phyloP scores from a whole-genome alignment of 108 stramenopile genomes.

The Cyclotella choctawhatcheeana region DNA sequence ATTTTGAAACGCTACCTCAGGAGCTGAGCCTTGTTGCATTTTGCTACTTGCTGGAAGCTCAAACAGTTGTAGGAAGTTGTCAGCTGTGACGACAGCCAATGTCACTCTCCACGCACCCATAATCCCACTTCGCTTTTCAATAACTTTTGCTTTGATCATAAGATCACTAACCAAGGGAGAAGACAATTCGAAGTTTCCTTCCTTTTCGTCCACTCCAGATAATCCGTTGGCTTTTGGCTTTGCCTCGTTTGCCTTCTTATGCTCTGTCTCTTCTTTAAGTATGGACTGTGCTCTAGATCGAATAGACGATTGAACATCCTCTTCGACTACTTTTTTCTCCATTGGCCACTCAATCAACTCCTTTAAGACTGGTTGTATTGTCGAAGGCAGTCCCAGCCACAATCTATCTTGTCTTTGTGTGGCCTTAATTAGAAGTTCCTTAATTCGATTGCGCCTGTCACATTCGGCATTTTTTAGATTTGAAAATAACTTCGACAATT shows the following conservation, averaged over 20 bases:
- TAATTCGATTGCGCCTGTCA: constrained; percentile 58
- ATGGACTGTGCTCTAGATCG: constrained; percentile 58
- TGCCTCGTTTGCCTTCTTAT: constrained; percentile 47
- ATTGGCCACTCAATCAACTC: constrained; percentile 68
- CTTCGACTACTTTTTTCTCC: constrained; percentile 64
- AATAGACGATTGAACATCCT: constrained; percentile 66
- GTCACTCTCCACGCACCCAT: constrained; percentile 68
- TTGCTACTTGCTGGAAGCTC: constrained; percentile 63
- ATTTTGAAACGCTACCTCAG: constrained; percentile 79
- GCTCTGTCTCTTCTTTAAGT: constrained; percentile 58
- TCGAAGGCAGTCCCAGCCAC: constrained; percentile 63
- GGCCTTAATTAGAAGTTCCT: constrained; percentile 72
- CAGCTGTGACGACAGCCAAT: constrained; percentile 72
- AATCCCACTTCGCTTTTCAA: constrained; percentile 67
- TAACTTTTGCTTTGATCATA: constrained; percentile 71
- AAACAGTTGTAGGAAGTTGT: constrained; percentile 78
- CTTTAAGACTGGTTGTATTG: constrained; percentile 61
- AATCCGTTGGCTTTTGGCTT: constrained; percentile 47
- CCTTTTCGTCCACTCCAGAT: constrained; percentile 36
- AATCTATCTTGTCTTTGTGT: constrained; percentile 71
- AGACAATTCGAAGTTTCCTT: constrained; percentile 59
- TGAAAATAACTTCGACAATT: constrained; percentile 66
- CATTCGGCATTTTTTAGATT: constrained; percentile 75
- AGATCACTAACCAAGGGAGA: constrained; percentile 77
- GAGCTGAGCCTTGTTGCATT: constrained; percentile 59